A percentile compares a stretch with the other conserved stretches of the same genome.
phyloP scores from a whole-genome alignment of 352 stramenopile species.

The Phytophthora palmivora region DNA sequence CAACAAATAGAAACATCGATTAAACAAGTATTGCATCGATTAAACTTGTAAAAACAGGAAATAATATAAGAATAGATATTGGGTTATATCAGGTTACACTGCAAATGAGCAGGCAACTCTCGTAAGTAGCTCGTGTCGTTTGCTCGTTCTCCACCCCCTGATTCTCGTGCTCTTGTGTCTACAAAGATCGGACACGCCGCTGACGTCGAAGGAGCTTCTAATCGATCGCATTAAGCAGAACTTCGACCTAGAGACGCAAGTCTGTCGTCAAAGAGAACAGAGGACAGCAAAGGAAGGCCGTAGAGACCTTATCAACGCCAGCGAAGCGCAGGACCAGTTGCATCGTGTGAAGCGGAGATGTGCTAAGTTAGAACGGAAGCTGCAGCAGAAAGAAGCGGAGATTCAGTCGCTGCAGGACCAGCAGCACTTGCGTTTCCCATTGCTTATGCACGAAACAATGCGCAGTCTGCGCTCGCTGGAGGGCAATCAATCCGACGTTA shows the following conservation, averaged over 20 bases:
- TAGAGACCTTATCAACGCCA: slow-evolving; percentile 31
- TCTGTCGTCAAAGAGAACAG: slow-evolving; percentile 47
- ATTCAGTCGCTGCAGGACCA: slow-evolving; percentile 62
- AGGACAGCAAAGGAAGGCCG: slow-evolving; percentile 37
- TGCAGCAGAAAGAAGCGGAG: slow-evolving; percentile 64
- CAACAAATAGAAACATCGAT: too few relatives aligned
- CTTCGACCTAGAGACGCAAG: slow-evolving; percentile 64
- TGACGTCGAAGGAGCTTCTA: slow-evolving; percentile 38
- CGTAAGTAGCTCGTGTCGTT: slow-evolving; percentile 3
- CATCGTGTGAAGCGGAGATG: slow-evolving; percentile 58
- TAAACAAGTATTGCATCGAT: too few relatives aligned
- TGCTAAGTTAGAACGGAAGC: slow-evolving; percentile 59
- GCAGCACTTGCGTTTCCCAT: slow-evolving; percentile 55
- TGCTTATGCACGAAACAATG: slow-evolving; percentile 75
- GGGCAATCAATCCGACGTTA: slow-evolving; percentile 36
- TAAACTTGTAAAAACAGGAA: too few relatives aligned
- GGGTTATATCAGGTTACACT: too few relatives aligned
- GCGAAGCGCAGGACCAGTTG: slow-evolving; percentile 53
- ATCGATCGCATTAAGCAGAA: slow-evolving; percentile 65
- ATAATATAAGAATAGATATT: too few relatives aligned
- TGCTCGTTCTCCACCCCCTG: background rate
- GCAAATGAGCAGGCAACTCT: too few relatives aligned
- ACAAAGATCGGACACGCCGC: slow-evolving; percentile 1
- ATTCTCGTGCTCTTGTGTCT: background rate
- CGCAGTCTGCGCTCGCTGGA: slow-evolving; percentile 56